Base-by-base conservation (phyloP, 2,329 filamentous ascomycete genomes). In the Drechslerella coelobrocha region DNA sequence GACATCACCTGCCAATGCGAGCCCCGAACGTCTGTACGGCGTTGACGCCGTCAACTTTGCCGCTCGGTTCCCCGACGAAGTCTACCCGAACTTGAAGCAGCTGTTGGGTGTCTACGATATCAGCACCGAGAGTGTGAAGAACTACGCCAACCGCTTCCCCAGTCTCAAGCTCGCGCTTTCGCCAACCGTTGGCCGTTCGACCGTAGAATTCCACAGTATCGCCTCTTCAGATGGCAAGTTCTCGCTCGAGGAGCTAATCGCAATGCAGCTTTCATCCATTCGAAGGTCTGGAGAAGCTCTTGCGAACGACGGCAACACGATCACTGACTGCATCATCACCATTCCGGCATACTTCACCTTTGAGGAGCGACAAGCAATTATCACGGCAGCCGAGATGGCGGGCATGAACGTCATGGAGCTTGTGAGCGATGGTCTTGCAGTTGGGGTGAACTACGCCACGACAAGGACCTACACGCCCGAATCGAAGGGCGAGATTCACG, bases 391-490 rank as follows among this genome's bases (percentile, higher is more conserved):
- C 10, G 88, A 94, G 61, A 82, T 99, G 77, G 92, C 94, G 7
- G 93, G 92, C 12, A 82, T 99, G 75, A 91, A 91, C 76, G 88
- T 97, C 10, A 84, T 97, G 74, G 88, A 88, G 59, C 82, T 97
- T 68, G 84, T 99, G 73, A 94, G 89, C 74, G 94, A 99, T 77
- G 92, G 92, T 14, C 81, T 97, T 72, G 92, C 94, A 29, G 93
- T 99, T 65, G 94, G 92, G 24, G 81, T 99, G 75, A 95, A 99
- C 81, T 99, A 97, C 79, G 94, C 94, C 45, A 97, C 92, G 26
- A 89, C 86, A 76, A 87, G 94, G 76, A 91, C 89, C 14, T 99
- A 97, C 79, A 91, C 92, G 37, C 6, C 68, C 5, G 73, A 76
- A 24, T 56, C 73, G 31, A 91, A 86, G 75, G 89, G 94, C 0